These are phyloP conservation scores for Fusarium liriodendri DNA, from an alignment of 2,329 filamentous ascomycete genomes.

Conservation along the genomic window DNA sequence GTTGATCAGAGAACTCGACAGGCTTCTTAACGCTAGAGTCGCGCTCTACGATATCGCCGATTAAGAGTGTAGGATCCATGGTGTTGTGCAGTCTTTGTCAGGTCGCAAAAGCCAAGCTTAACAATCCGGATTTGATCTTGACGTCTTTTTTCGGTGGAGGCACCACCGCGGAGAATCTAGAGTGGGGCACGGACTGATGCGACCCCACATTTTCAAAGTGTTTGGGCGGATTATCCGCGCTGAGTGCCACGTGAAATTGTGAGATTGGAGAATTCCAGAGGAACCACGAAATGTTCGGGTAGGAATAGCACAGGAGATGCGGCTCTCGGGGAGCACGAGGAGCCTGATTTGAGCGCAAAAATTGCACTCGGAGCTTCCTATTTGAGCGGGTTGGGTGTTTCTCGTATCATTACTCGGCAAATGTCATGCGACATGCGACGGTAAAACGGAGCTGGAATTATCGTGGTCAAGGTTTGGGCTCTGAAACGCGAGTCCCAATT, in stretches of 20 bases:
- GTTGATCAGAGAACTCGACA: constrained; percentile 65
- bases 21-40: constrained; percentile 68
- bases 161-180: constrained; percentile 31
- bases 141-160: constrained; percentile 39
- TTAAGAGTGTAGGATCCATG: constrained; percentile 63
- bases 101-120: constrained; percentile 4
- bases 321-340: not conserved
- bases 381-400: not conserved
- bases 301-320: not conserved
- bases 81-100: constrained; percentile 7
- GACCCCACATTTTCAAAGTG: constrained; percentile 31
- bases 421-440: constrained; percentile 25
- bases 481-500: constrained; percentile 28
- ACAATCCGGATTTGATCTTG: constrained; percentile 16
- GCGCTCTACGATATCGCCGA: constrained; percentile 86
- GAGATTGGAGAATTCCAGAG: not conserved
- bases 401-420: constrained; percentile 11
- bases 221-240: constrained; percentile 26
- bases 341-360: not conserved
- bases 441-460: constrained; percentile 23
- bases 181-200: constrained; percentile 29
- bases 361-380: not conserved
- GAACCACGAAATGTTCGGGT: not conserved
- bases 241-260: constrained; percentile 30
- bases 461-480: constrained; percentile 12